These are phyloP conservation scores for Vitellaria paradoxa DNA, from an alignment of 179 eudicot genomes.

Conservation along the genomic window DNA sequence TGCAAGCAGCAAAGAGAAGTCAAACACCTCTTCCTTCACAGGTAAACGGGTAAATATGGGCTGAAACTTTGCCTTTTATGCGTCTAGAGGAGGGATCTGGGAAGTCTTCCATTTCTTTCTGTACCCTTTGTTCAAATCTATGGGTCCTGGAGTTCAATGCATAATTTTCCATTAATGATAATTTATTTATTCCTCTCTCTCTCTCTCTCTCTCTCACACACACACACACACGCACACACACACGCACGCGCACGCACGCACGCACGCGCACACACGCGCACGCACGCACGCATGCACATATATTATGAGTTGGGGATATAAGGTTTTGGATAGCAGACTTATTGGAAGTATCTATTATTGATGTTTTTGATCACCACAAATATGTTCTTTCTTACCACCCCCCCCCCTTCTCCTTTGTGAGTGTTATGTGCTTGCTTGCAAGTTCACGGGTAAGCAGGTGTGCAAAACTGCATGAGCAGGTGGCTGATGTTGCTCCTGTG, in stretches of 20 bases:
- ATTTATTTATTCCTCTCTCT: no score
- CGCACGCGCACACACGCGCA: no score
- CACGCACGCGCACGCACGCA: no score
- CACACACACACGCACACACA: no score
- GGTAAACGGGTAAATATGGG: conserved; percentile 34
- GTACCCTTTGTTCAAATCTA: background rate
- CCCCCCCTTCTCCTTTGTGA: background rate
- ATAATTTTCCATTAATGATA: background rate
- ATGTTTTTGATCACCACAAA: no score
- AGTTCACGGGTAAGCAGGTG: background rate
- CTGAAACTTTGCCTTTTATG: background rate
- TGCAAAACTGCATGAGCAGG: background rate
- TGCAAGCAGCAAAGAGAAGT: conserved; percentile 93
- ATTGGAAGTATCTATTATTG: no score
- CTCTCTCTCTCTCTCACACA: no score
- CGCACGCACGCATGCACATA: no score
- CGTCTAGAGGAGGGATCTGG: background rate
- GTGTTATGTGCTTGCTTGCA: background rate
- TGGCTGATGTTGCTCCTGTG: background rate
- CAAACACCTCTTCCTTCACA: conserved; percentile 92
- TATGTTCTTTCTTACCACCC: no score
- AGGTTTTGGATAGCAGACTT: no score
- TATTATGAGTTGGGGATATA: no score
- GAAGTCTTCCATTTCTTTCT: background rate
- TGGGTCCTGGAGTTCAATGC: background rate